Evolutionary conservation across 2,329 filamentous ascomycete species (phyloP).

Genomic region (Penicillium sp.): DNA sequence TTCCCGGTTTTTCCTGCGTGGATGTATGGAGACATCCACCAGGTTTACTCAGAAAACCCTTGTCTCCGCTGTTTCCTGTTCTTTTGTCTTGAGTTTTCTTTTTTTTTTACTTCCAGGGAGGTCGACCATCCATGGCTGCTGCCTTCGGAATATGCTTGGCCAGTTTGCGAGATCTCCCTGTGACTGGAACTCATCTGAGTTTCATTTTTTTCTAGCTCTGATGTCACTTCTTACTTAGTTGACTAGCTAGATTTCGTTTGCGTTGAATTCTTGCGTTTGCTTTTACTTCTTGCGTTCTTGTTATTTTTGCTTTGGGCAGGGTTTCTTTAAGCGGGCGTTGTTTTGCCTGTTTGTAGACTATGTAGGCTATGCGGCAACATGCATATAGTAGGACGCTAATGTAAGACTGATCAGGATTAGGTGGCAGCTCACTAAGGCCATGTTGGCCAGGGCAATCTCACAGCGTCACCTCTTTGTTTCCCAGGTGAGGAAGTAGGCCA

Average conservation of each 20-base stretch:
- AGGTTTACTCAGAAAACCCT: background rate
- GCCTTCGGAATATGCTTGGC: background rate
- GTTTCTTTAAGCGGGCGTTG: background rate
- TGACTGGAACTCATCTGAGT: background rate
- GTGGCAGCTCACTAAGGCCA: background rate
- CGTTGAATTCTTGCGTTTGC: background rate
- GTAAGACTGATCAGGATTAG: background rate
- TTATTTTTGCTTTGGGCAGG: background rate
- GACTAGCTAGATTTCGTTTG: background rate
- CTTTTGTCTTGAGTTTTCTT: background rate
- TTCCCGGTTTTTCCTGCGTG: background rate
- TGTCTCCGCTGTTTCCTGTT: background rate
- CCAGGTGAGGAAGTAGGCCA: background rate
- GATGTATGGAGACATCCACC: slow-evolving; percentile 2
- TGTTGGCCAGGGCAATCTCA: background rate
- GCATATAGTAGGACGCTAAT: background rate
- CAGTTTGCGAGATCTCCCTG: background rate
- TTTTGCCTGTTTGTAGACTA: background rate
- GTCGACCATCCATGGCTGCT: background rate
- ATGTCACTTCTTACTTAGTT: background rate
- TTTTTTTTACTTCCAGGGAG: background rate
- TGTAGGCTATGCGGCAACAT: background rate
- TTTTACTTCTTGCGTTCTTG: background rate
- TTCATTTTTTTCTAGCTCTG: background rate
- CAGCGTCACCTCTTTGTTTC: background rate